Percentiles rank a stretch among this genome's conserved stretches.
phyloP scores from a whole-genome alignment of 306 rosid species.

The Oemleria cerasiformis region DNA sequence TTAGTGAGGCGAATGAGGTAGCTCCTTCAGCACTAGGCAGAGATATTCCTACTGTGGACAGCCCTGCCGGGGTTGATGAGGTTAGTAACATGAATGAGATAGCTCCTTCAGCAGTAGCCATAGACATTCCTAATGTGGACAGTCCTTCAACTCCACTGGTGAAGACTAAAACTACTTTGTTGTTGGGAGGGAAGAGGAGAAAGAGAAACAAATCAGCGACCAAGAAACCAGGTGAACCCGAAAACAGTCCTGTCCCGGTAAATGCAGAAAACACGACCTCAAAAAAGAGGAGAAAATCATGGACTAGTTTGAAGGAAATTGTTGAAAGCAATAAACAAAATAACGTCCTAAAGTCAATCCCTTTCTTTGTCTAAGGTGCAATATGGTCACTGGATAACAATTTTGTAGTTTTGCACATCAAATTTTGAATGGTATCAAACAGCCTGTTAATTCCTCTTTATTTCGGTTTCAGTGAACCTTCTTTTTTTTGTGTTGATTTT shows the following conservation, averaged over 20 bases:
- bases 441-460: not conserved
- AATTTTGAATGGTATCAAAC: not conserved
- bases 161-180: constrained; percentile 17
- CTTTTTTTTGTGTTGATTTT: no score
- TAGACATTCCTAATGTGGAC: not conserved
- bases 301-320: constrained; percentile 52
- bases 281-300: constrained; percentile 32
- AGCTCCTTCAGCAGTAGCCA: no score
- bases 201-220: constrained; percentile 33
- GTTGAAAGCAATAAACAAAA: constrained; percentile 37
- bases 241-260: constrained; percentile 18
- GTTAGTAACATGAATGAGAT: no score
- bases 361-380: constrained; percentile 33
- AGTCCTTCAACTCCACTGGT: constrained; percentile 32
- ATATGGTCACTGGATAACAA: not conserved
- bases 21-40: no score
- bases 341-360: constrained; percentile 30
- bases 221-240: constrained; percentile 36
- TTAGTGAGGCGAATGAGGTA: no score
- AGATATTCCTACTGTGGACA: no score
- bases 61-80: no score
- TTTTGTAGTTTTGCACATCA: not conserved
- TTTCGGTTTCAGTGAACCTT: no score
- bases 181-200: constrained; percentile 43
- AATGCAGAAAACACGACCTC: constrained; percentile 33